phyloP scores from a whole-genome alignment of 2,329 filamentous ascomycete genomes.

The Colletotrichum cuscutae region DNA sequence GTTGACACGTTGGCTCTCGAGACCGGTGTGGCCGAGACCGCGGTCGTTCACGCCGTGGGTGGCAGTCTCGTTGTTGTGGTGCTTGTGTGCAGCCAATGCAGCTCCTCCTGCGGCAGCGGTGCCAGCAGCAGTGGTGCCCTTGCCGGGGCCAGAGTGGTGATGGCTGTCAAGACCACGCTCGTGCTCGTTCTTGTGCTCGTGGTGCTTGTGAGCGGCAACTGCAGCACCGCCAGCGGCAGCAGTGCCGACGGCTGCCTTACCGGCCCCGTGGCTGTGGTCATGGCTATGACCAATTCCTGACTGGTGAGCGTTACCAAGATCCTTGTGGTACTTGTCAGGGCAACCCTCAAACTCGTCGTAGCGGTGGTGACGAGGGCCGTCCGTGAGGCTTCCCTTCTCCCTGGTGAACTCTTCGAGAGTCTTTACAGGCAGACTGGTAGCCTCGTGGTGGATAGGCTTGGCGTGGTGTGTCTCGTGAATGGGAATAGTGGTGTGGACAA shows the following conservation, averaged over 20 bases:
- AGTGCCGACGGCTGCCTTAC: not conserved
- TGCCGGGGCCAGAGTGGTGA: not conserved
- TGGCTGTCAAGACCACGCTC: not conserved
- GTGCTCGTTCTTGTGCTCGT: not conserved
- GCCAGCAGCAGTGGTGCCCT: not conserved
- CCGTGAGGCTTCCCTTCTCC: conserved; percentile 58
- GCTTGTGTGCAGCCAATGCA: not conserved
- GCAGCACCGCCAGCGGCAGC: not conserved
- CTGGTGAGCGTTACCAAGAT: conserved; percentile 30
- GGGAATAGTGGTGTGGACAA: conserved; percentile 78
- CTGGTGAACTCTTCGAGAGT: conserved; percentile 71
- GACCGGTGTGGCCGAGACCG: not conserved
- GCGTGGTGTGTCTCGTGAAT: conserved; percentile 79
- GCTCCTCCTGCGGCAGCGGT: not conserved
- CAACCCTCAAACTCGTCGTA: conserved; percentile 63
- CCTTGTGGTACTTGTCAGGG: conserved; percentile 57
- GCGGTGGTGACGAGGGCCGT: conserved; percentile 46
- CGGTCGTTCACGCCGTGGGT: not conserved
- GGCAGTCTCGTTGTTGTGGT: not conserved
- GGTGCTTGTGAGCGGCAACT: not conserved
- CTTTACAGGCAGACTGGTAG: conserved; percentile 72
- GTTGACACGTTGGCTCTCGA: not conserved
- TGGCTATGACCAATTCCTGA: not conserved
- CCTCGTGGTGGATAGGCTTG: conserved; percentile 71
- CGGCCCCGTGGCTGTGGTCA: not conserved